These are phyloP conservation scores for Trapa bicornis DNA, from an alignment of 345 rosid genomes.

Conservation along the genomic window DNA sequence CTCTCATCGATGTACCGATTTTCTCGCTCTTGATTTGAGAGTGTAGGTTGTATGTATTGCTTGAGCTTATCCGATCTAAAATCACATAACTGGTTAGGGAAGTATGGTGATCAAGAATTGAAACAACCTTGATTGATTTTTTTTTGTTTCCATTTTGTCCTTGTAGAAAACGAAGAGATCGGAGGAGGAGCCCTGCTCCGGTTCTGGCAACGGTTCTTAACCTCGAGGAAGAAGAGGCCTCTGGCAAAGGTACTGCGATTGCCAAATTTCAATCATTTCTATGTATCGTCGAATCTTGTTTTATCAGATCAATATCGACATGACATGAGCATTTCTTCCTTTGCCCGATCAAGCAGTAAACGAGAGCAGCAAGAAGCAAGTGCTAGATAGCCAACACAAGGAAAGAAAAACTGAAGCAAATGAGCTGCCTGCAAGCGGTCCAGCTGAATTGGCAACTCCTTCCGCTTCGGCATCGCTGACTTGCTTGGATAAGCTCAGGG, in stretches of 20 bases:
- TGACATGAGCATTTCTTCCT: not conserved
- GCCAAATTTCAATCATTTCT: not conserved
- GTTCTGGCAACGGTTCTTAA: constrained; percentile 36
- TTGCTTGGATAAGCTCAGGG: constrained; percentile 70
- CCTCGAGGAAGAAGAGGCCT: constrained; percentile 43
- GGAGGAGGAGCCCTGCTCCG: constrained; percentile 28
- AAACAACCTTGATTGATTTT: not conserved
- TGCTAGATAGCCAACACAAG: constrained; percentile 13
- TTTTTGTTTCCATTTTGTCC: not conserved
- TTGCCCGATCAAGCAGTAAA: not conserved
- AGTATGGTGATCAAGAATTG: not conserved
- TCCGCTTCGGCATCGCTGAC: constrained; percentile 24
- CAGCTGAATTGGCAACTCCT: constrained; percentile 18
- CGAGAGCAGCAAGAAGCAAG: not conserved
- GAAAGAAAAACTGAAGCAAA: constrained; percentile 15
- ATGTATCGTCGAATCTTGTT: too few relatives aligned
- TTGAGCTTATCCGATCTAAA: not conserved
- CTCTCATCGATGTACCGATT: not conserved
- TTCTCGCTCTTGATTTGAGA: not conserved
- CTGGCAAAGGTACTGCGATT: constrained; percentile 3
- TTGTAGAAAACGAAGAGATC: constrained; percentile 47
- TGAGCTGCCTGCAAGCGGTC: constrained; percentile 13
- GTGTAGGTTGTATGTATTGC: not conserved
- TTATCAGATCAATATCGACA: not conserved
- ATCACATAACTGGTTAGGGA: not conserved